These are phyloP conservation scores for Casuarina glauca DNA, from an alignment of 306 rosid species.

Conservation along the genomic window DNA sequence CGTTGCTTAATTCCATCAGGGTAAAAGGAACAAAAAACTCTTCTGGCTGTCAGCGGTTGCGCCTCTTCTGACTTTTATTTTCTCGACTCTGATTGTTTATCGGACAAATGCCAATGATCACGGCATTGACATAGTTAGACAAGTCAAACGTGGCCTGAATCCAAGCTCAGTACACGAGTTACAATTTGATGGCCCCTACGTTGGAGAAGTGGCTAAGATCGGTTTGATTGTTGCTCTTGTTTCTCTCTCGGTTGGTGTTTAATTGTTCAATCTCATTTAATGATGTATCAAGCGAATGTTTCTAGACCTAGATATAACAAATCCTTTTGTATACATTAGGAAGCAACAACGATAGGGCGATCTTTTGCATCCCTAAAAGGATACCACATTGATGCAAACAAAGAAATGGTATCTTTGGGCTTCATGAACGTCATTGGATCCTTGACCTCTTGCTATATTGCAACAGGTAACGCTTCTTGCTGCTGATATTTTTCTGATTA, in stretches of 20 bases:
- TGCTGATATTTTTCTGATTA: not conserved
- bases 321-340: conserved; percentile 42
- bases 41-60: conserved; percentile 84
- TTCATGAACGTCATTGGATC: conserved; percentile 83
- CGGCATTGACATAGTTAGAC: conserved; percentile 78
- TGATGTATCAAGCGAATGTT: not conserved
- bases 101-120: conserved; percentile 55
- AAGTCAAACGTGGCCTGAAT: conserved; percentile 66
- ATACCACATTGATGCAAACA: conserved; percentile 81
- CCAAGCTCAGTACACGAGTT: conserved; percentile 67
- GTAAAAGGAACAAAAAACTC: conserved; percentile 56
- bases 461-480: conserved; percentile 58
- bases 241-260: conserved; percentile 65
- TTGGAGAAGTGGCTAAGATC: conserved; percentile 54
- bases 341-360: conserved; percentile 84
- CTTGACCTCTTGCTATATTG: conserved; percentile 82
- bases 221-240: conserved; percentile 62
- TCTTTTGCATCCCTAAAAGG: conserved; percentile 78
- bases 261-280: too few species aligned
- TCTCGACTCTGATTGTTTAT: conserved; percentile 65
- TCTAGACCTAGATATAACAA: not conserved
- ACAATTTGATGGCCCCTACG: conserved; percentile 44
- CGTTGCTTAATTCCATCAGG: conserved; percentile 35
- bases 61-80: conserved; percentile 61
- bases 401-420: conserved; percentile 80